Conservation (phyloP, 176 grass and related monocot species). For the Echinochloa phyllopogon region DNA sequence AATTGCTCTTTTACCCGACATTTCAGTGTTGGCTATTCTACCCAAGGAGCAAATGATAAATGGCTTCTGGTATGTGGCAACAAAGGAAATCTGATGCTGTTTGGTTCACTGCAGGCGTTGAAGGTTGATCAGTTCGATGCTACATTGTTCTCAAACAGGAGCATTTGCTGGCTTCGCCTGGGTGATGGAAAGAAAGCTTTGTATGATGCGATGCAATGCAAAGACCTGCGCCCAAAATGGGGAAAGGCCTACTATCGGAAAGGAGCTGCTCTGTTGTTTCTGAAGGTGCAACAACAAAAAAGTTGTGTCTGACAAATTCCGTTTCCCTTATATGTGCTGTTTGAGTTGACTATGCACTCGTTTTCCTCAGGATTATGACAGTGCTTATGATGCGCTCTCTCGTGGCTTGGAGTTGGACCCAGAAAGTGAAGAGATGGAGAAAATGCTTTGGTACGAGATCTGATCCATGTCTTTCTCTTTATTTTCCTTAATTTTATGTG, state of each 20-base stretch:
- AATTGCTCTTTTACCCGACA: conserved; percentile 1
- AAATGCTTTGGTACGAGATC: conserved; percentile 42
- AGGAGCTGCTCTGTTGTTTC: conserved; percentile 45
- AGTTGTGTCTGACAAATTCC: neutral
- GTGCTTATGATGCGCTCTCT: conserved; percentile 4
- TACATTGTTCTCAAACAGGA: conserved; percentile 53
- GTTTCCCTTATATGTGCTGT: neutral
- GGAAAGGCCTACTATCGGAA: conserved; percentile 43
- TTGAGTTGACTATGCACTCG: neutral
- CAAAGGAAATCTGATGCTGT: neutral
- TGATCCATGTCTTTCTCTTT: neutral
- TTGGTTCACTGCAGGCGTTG: conserved; percentile 34
- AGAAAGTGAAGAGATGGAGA: conserved; percentile 48
- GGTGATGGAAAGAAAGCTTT: conserved; percentile 47
- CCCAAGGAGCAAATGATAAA: neutral
- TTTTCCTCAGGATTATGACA: conserved; percentile 36
- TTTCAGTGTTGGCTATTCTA: neutral
- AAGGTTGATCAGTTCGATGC: conserved; percentile 38
- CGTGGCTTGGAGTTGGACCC: conserved; percentile 35
- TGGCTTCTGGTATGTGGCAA: neutral
- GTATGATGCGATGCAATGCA: conserved; percentile 37
- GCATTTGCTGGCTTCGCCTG: conserved; percentile 56
- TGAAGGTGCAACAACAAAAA: conserved; percentile 22
- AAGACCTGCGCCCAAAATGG: conserved; percentile 33
- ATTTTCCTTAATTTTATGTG: neutral